Base-by-base conservation (phyloP, 768 basidiomycete species). In the Dacryopinax primogenitus region DNA sequence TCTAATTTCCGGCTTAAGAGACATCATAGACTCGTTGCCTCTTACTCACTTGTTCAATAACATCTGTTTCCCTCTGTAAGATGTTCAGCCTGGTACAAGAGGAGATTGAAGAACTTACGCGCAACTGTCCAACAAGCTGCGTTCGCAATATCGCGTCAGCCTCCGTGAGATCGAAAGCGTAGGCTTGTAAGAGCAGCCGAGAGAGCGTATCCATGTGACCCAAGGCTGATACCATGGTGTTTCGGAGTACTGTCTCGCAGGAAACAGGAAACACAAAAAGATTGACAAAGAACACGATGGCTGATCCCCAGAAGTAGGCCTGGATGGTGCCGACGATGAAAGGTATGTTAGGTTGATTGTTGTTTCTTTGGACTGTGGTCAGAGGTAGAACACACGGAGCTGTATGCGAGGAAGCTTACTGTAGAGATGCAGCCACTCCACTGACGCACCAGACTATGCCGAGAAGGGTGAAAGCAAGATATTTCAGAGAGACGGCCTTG, bases 381-480 rank as follows among this genome's bases (percentile, higher is more conserved):
- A 9, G 45, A 15, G 18, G 36, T 18, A 18, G 18, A 18, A 37
- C 36, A 37, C 18, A 18, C 11, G 9, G 36, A 9, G 36, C 9
- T 37, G 36, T 37, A 37, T 37, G 36, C 36, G 13, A 23, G 7
- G 45, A 23, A 47, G 23, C 45, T 47, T 32, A 58, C 51, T 30
- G 26, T 28, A 58, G 23, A 23, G 51, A 15, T 28, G 13, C 23
- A 2, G 51, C 51, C 26, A 58, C 51, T 32, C 13, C 51, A 15
- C 26, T 58, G 26, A 58, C 21, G 26, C 51, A 58, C 51, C 51
- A 58, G 9, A 58, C 51, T 7, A 58, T 58, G 11, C 51, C 51
- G 6, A 58, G 51, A 32, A 58, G 51, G 4, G 51, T 58, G 51
- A 58, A 58, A 13, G 51, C 51, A 58, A 58, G 51, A 18, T 58